phyloP scores from a whole-genome alignment of 1,284 basidiomycete species.

The Leccinum pachyderme region DNA sequence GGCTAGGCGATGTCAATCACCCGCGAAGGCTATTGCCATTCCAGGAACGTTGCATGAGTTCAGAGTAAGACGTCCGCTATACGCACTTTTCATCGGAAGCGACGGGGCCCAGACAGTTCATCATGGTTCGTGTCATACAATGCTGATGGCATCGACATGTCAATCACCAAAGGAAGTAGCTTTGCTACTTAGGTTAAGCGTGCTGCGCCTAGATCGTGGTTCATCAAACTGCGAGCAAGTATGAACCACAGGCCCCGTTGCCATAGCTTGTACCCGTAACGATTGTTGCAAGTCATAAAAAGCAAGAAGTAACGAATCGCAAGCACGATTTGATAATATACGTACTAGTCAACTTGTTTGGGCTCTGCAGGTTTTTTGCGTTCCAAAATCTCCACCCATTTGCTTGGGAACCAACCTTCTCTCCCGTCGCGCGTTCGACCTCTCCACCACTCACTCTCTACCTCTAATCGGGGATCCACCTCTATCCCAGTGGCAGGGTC shows the following conservation, averaged over 20 bases:
- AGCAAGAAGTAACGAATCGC: neutral
- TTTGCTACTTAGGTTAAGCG: neutral
- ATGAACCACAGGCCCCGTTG: neutral
- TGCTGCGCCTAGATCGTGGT: neutral
- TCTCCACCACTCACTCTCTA: slow-evolving; percentile 92
- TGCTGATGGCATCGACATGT: neutral
- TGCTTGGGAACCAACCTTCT: slow-evolving; percentile 96
- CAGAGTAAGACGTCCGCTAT: neutral
- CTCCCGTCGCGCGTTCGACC: slow-evolving; percentile 91
- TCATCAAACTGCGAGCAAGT: neutral
- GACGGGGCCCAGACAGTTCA: neutral
- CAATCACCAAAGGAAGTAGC: neutral
- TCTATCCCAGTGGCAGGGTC: slow-evolving; percentile 70
- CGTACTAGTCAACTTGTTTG: slow-evolving; percentile 43
- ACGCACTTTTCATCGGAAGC: neutral
- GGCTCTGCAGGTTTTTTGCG: slow-evolving; percentile 34
- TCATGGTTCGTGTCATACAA: neutral
- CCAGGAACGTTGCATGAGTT: neutral
- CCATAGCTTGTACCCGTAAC: neutral
- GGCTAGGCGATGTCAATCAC: neutral
- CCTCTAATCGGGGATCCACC: slow-evolving; percentile 69
- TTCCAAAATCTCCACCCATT: slow-evolving; percentile 80
- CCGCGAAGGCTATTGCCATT: neutral
- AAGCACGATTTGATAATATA: neutral
- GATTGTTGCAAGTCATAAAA: neutral